phyloP scores from a whole-genome alignment of 805 yeast species.

The Saitoella complicata region DNA sequence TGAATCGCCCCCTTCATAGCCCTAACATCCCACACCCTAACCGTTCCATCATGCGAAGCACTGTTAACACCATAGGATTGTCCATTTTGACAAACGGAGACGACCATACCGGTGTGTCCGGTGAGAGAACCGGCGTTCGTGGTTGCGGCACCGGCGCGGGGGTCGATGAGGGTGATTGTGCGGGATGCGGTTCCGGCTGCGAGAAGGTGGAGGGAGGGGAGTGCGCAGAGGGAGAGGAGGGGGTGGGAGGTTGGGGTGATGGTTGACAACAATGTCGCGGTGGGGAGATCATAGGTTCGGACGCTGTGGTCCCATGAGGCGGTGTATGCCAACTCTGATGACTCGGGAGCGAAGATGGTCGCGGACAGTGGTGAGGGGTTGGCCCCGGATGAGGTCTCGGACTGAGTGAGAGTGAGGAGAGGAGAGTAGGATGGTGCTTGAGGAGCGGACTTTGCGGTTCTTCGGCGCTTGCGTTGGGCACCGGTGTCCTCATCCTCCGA shows the following conservation, averaged over 20 bases:
- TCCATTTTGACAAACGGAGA: constrained; percentile 13
- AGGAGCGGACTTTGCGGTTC: too few relatives aligned
- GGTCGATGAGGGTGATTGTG: constrained; percentile 87
- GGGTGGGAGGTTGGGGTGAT: constrained; percentile 32
- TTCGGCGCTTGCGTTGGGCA: too few relatives aligned
- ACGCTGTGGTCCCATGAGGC: constrained; percentile 92
- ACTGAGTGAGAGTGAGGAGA: too few relatives aligned
- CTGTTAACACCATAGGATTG: too few relatives aligned
- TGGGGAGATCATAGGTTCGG: constrained; percentile 90
- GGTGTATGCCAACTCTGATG: constrained; percentile 73
- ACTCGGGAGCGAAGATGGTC: constrained; percentile 55
- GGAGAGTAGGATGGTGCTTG: too few relatives aligned
- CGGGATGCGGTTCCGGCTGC: constrained; percentile 98
- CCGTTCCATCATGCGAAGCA: constrained; percentile 93
- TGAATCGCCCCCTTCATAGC: constrained; percentile 50
- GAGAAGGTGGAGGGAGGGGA: constrained; percentile 51
- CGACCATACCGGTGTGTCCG: constrained; percentile 89
- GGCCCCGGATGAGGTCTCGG: constrained; percentile 25
- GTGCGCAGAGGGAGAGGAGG: constrained; percentile 53
- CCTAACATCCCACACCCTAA: constrained; percentile 88
- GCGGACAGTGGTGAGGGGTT: constrained; percentile 82
- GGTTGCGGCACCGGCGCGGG: constrained; percentile 41
- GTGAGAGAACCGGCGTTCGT: constrained; percentile 52
- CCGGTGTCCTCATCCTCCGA: too few relatives aligned
- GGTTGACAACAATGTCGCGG: constrained; percentile 72